Base-by-base conservation (phyloP, 345 rosid species). In the Brassica juncea region DNA sequence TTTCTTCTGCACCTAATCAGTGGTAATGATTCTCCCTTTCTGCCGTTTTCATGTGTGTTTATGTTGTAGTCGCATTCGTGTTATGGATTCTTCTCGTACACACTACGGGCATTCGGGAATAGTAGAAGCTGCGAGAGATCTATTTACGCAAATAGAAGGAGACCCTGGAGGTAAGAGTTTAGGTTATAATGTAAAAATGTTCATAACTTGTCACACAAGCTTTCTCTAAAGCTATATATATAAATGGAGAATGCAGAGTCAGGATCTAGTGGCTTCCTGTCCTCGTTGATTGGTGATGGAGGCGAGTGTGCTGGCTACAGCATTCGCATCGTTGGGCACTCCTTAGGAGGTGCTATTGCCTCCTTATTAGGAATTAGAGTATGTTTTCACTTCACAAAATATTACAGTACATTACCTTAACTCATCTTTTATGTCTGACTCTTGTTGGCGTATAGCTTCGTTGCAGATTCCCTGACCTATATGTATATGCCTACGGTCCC, bases 291-390 rank as follows among this genome's bases (percentile, higher is more conserved):
- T 64, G 97, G 95, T 77, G 81, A 83, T 62, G 97, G 95, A 70
- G 84, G 97, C 47, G 99, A 94, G 81, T 94, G 97, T 84, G 97
- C 91, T 70, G 97, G 95, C 34, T 94, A 94, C 79, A 82, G 71
- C 65, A 47, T 94, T 61, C 85, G 87, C 68, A 82, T 92, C 72
- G 93, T 92, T 37, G 97, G 99, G 9, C 99, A 94, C 76, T 94
- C 99, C 49, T 84, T 94, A 15, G 95, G 99, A 84, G 99, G 97
- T 82, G 92, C 99, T 34, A 91, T 94, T 66, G 91, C 97, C 82
- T 81, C 95, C 35, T 61, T 94, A 84, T 86, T 94, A 35, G 99
- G 97, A 81, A 27, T 94, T 42, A 89, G 91, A 79, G 97, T 92
- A 92, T 77, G 90, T 71, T 71, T 47, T 71, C 47, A n/a, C 11